Base-by-base conservation (phyloP, 2,329 filamentous ascomycete species). In the Neurospora sp. region DNA sequence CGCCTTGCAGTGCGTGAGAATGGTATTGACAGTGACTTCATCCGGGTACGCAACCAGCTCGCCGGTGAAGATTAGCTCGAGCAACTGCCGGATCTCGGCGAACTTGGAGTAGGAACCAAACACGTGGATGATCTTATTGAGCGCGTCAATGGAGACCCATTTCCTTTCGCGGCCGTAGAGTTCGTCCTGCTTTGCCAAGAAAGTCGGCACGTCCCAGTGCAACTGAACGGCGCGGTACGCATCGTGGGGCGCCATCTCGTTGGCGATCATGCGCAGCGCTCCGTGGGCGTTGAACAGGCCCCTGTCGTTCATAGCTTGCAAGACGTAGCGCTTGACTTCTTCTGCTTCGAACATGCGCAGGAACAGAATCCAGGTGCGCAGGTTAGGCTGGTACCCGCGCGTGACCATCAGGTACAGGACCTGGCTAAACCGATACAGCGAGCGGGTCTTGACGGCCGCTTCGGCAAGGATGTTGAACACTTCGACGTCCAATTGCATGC, bases 281-380 rank as follows among this genome's bases (percentile, higher is more conserved):
- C 74, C 73, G 0, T 77, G 76, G 33, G 80, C 78, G 8, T 79
- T 75, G 52, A 86, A 78, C 67, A 85, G 78, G 33, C 81, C 82
- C 19, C 81, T 78, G 42, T 80, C 76, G 69, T 82, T 78, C 84
- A 87, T 86, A 70, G 79, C 78, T 13, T 80, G 79, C 38, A 86
- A 75, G 38, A 85, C 77, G 73, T 83, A 82, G 33, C 81, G 80
- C 68, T 81, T 80, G 67, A 84, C 81, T n/a, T 86, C 83, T 75
- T 90, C 88, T 11, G 85, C 85, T 77, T 87, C 85, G 70, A 91
- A 85, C 66, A 86, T 78, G n/a, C 79, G 77, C 19, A 87, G 76
- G 70, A 86, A 84, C 4, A 83, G 78, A 2, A 82, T 73, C 85
- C 85, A 87, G 0, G 85, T 86, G 17, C 77, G 76, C 3, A 82